Conservation (phyloP, 768 basidiomycete genomes). For the Pleurotus salmoneostramineus region DNA sequence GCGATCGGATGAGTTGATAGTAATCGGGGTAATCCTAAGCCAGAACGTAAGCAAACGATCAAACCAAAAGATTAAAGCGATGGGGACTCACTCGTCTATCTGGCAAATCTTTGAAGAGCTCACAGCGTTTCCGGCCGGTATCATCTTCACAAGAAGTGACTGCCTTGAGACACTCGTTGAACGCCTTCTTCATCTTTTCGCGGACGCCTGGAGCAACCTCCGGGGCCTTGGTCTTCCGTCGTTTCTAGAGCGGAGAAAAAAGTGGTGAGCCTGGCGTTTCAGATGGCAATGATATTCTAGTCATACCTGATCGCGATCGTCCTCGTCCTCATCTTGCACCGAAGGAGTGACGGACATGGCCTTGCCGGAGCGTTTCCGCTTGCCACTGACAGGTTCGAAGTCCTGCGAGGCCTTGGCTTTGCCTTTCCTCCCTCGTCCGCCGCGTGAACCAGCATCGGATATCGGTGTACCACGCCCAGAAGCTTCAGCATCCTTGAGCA, state of each 20-base stretch:
- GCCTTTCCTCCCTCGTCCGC: constrained; percentile 55
- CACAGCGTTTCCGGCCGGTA: constrained; percentile 75
- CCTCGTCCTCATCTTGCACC: constrained; percentile 75
- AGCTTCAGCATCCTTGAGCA: constrained; percentile 52
- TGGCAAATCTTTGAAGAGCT: constrained; percentile 86
- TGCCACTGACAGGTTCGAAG: constrained; percentile 34
- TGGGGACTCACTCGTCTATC: constrained; percentile 56
- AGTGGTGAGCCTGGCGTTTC: constrained; percentile 1
- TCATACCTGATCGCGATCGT: constrained; percentile 63
- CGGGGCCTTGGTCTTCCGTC: constrained; percentile 67
- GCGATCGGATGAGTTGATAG: constrained; percentile 81
- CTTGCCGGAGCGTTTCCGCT: constrained; percentile 73
- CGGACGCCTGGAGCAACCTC: constrained; percentile 57
- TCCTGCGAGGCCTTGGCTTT: constrained; percentile 40
- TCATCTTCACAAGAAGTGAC: constrained; percentile 70
- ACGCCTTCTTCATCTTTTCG: constrained; percentile 82
- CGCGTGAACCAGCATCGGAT: constrained; percentile 55
- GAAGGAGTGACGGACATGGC: constrained; percentile 78
- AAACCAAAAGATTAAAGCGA: neutral
- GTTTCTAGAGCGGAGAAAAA: constrained; percentile 53
- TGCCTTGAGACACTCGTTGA: constrained; percentile 71
- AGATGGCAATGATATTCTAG: neutral
- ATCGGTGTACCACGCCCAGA: constrained; percentile 64
- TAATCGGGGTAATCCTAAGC: constrained; percentile 86
- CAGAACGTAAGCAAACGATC: constrained; percentile 11